phyloP scores from a whole-genome alignment of 441 rosid genomes.

The Populus hybrid region DNA sequence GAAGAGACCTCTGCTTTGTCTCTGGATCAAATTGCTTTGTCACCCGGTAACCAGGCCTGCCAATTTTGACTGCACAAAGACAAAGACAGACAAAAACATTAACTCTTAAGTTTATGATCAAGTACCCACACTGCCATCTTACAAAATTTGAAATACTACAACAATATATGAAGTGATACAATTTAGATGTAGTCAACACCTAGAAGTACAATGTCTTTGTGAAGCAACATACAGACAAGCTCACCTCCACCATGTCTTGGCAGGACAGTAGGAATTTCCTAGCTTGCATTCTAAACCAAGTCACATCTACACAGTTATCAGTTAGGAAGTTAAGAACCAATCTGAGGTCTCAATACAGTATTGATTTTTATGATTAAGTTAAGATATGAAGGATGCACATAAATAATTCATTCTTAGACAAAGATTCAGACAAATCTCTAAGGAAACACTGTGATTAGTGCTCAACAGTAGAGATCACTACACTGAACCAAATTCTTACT shows the following conservation, averaged over 20 bases:
- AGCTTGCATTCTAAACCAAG: neutral
- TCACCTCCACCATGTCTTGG: neutral
- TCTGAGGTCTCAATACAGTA: neutral
- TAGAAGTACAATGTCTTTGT: neutral
- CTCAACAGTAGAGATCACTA: neutral
- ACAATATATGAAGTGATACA: neutral
- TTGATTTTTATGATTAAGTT: neutral
- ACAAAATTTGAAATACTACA: neutral
- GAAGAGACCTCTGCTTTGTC: slow-evolving; percentile 81
- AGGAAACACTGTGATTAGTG: neutral
- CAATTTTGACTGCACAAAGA: slow-evolving; percentile 68
- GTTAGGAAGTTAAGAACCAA: neutral
- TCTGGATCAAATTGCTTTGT: slow-evolving; percentile 93
- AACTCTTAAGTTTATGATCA: neutral
- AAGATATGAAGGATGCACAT: neutral
- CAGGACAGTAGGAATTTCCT: neutral
- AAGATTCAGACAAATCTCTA: neutral
- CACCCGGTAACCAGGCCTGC: slow-evolving; percentile 91
- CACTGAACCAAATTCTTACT: neutral
- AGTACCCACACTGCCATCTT: neutral
- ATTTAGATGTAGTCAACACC: neutral
- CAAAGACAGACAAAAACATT: slow-evolving; percentile 1
- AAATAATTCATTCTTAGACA: neutral
- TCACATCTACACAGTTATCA: neutral
- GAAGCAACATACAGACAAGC: neutral